Evolutionary conservation across 257 asterid genomes (phyloP).

Genomic region (Solanum peruvianum): DNA sequence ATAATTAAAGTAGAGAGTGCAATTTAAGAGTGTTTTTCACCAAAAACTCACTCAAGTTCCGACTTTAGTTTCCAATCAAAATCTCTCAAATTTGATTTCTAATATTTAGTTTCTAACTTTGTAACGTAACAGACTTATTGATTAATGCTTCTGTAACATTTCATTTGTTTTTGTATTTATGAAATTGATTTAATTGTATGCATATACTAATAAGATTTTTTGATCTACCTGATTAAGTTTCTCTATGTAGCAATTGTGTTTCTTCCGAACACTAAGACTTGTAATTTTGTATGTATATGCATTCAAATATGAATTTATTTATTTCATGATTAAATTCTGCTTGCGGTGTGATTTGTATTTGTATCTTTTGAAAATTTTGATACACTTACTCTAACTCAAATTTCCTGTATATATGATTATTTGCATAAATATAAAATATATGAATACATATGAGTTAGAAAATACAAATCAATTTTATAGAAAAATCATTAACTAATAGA

Average conservation of each 20-base stretch:
- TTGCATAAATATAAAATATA: too few species aligned
- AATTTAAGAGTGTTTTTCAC: too few species aligned
- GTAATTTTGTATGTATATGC: too few species aligned
- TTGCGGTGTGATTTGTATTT: neutral
- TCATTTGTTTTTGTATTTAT: too few species aligned
- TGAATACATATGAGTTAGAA: neutral
- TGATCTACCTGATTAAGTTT: neutral
- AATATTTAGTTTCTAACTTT: too few species aligned
- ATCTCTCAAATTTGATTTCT: neutral
- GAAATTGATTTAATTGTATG: too few species aligned
- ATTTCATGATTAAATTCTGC: neutral
- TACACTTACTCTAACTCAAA: neutral
- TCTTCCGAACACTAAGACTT: neutral
- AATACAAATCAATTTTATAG: neutral
- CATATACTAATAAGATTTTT: too few species aligned
- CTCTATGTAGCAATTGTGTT: neutral
- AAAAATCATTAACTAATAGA: neutral
- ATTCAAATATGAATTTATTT: too few species aligned
- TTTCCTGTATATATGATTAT: neutral
- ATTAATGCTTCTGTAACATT: too few species aligned
- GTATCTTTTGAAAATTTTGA: neutral
- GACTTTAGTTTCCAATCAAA: neutral
- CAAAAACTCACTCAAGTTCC: neutral
- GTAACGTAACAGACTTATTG: too few species aligned
- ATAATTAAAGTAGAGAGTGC: fast-evolving